Evolutionary conservation across 768 basidiomycete genomes (phyloP).

Genomic region (Chalciporus chontae): DNA sequence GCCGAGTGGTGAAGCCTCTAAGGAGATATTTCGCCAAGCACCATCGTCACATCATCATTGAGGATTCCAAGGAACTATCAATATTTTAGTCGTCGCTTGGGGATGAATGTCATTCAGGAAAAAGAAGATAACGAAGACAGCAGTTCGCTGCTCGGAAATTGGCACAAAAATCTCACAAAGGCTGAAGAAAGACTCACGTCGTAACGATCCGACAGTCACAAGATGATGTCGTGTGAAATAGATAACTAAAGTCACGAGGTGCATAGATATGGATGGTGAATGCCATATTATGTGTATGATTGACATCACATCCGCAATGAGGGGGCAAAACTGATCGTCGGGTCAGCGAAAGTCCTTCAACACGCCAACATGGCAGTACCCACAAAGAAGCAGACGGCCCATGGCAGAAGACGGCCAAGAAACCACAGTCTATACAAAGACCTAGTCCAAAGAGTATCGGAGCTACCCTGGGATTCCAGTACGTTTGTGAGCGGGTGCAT

Average conservation of each 20-base stretch:
- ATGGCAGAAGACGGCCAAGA: conserved; percentile 6
- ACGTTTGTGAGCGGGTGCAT: not conserved
- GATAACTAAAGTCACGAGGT: conserved; percentile 8
- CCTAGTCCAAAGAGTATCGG: conserved; percentile 3
- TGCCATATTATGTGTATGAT: conserved; percentile 11
- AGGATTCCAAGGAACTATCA: not conserved
- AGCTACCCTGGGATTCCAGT: not conserved
- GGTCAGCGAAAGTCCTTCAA: not conserved
- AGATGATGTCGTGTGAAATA: conserved; percentile 6
- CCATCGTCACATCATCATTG: conserved; percentile 1
- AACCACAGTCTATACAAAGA: conserved; percentile 1
- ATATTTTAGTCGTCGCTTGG: not conserved
- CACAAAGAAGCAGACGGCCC: conserved; percentile 23
- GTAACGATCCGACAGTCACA: conserved; percentile 2
- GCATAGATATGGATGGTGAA: conserved; percentile 14
- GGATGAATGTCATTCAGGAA: conserved; percentile 2
- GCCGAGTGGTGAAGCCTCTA: not conserved
- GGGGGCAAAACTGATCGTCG: conserved; percentile 16
- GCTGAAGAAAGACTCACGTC: conserved; percentile 1
- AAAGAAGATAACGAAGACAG: not conserved
- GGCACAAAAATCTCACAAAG: not conserved
- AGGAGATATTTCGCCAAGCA: not conserved
- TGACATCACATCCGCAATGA: conserved; percentile 22
- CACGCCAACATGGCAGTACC: not conserved
- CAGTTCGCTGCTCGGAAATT: conserved; percentile 8